These are phyloP conservation scores for Toxicodendron radicans DNA, from an alignment of 345 rosid genomes.

Conservation along the genomic window DNA sequence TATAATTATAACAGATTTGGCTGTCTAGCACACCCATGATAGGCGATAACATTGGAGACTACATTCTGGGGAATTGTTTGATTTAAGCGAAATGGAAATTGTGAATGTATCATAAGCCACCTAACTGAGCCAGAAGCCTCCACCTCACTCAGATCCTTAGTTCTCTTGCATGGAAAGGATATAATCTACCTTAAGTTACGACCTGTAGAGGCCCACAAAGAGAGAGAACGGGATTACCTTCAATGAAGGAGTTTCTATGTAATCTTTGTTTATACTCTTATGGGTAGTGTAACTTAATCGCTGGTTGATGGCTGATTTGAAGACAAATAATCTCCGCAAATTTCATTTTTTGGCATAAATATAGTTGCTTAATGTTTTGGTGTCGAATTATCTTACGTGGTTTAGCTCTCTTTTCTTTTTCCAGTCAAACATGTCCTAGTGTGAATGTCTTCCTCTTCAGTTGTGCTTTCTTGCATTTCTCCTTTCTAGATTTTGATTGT, in stretches of 20 bases:
- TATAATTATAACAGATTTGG: not conserved
- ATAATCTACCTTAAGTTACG: not conserved
- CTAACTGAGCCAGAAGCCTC: no score
- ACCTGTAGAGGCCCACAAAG: not conserved
- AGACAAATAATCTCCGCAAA: not conserved
- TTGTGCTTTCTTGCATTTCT: not conserved
- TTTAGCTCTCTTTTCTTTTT: not conserved
- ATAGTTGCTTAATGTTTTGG: not conserved
- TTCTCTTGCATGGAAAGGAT: not conserved
- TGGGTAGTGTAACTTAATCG: not conserved
- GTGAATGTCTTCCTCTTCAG: not conserved
- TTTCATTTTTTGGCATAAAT: not conserved
- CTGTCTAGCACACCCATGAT: not conserved
- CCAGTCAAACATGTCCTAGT: not conserved
- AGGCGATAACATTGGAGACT: not conserved
- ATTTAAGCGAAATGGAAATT: not conserved
- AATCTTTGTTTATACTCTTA: not conserved
- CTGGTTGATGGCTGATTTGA: not conserved
- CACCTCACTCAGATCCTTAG: no score
- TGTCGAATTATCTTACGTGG: not conserved
- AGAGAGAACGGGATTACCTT: not conserved
- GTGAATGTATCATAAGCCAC: not conserved
- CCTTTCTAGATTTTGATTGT: constrained; percentile 1
- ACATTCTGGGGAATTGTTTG: not conserved
- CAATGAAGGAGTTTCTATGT: not conserved